These are phyloP conservation scores for Xylaria scruposa DNA, from an alignment of 495 filamentous ascomycete genomes.

Conservation along the genomic window DNA sequence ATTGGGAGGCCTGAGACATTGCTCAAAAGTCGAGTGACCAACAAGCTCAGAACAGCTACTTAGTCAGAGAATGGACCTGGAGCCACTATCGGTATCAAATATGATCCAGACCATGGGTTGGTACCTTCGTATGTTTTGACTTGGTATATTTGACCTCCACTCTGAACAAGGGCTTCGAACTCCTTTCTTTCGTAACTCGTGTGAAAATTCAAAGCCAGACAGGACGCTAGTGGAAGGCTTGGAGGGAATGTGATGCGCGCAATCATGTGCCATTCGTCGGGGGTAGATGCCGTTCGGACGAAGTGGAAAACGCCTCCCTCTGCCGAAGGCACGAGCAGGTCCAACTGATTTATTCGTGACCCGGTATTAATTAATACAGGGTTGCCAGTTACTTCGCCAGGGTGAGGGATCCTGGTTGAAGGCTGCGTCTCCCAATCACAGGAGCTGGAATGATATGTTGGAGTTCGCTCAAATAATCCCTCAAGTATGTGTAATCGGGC, in stretches of 20 bases:
- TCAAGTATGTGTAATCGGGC: conserved; percentile 7
- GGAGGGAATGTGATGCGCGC: conserved; percentile 30
- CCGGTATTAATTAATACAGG: conserved; percentile 25
- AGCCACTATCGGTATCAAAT: conserved; percentile 26
- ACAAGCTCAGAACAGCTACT: neutral
- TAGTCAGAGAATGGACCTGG: conserved; percentile 30
- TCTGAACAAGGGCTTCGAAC: conserved; percentile 31
- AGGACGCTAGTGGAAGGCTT: conserved; percentile 30
- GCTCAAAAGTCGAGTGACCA: neutral
- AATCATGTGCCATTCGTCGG: conserved; percentile 36
- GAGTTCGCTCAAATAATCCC: neutral
- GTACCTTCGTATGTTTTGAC: conserved; percentile 26
- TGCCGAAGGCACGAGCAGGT: conserved; percentile 34
- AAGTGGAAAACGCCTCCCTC: conserved; percentile 36
- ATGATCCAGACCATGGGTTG: conserved; percentile 28
- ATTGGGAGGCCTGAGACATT: too few relatives aligned
- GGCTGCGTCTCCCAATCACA: conserved; percentile 27
- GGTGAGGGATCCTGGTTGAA: conserved; percentile 32
- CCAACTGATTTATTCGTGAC: conserved; percentile 5
- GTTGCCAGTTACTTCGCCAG: conserved; percentile 36
- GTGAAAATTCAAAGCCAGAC: conserved; percentile 34
- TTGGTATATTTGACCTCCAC: conserved; percentile 31
- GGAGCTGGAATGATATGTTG: neutral
- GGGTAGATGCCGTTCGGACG: conserved; percentile 29
- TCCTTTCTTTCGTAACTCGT: neutral